phyloP scores from a whole-genome alignment of 2,329 filamentous ascomycete genomes.

The Colletotrichum tanaceti region DNA sequence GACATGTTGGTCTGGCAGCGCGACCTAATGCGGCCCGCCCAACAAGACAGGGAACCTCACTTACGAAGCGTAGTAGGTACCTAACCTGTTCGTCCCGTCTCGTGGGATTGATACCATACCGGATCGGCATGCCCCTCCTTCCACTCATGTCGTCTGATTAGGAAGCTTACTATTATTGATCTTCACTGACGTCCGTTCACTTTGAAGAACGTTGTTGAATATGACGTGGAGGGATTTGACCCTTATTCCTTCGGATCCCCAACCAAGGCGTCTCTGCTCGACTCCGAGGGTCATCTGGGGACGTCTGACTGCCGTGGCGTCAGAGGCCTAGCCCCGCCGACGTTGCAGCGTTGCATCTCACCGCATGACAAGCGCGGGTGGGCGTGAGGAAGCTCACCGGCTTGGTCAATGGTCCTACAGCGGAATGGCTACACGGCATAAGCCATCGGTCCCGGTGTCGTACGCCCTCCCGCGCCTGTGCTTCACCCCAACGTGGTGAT shows the following conservation, averaged over 20 bases:
- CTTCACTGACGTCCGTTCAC: no score
- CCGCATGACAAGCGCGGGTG: background rate
- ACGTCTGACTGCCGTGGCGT: background rate
- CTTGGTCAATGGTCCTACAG: background rate
- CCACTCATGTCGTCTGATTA: no score
- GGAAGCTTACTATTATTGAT: no score
- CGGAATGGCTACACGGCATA: background rate
- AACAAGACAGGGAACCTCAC: background rate
- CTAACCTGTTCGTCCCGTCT: conserved; percentile 4
- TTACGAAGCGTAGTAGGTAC: no score
- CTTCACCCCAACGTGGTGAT: background rate
- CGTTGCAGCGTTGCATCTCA: background rate
- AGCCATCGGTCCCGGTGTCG: background rate
- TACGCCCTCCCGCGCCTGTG: background rate
- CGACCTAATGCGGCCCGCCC: background rate
- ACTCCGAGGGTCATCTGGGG: background rate
- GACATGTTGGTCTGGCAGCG: background rate
- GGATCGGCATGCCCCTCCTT: background rate
- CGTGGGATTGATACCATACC: background rate
- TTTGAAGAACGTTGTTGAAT: no score
- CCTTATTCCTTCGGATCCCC: background rate
- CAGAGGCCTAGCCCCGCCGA: no score
- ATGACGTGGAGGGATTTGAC: no score
- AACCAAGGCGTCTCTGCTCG: background rate
- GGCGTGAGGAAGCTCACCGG: background rate